A percentile compares a stretch with the other conserved stretches of the same genome.
Evolutionary conservation across 2,329 filamentous ascomycete genomes (phyloP).

Genomic region (Penicillium sp.): DNA sequence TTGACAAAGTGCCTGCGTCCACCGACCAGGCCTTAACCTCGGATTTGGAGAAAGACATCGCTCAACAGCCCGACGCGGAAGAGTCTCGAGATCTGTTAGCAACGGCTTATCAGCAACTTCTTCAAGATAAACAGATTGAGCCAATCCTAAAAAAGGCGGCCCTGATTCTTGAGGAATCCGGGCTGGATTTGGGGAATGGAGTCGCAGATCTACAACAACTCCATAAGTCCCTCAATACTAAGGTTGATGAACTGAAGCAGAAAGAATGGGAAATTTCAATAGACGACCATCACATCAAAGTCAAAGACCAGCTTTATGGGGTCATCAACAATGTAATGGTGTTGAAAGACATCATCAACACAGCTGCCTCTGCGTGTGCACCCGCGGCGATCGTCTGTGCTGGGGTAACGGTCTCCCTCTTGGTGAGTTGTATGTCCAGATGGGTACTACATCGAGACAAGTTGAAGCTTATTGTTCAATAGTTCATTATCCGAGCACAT

Average conservation of each 20-base stretch:
- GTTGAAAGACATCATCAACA: constrained; percentile 8
- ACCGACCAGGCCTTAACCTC: no score
- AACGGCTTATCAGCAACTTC: neutral
- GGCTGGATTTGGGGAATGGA: neutral
- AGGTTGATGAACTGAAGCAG: neutral
- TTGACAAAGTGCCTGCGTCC: no score
- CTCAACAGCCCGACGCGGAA: no score
- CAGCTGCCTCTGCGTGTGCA: constrained; percentile 9
- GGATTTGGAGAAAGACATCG: no score
- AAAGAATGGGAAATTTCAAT: neutral
- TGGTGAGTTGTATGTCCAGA: neutral
- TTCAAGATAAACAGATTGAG: neutral
- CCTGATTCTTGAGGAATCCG: neutral
- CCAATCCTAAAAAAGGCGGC: neutral
- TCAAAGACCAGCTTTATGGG: neutral
- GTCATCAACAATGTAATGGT: constrained; percentile 3
- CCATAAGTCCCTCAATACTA: neutral
- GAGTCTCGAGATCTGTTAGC: no score
- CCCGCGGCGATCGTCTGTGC: constrained; percentile 13
- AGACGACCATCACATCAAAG: neutral
- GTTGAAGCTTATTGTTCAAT: neutral
- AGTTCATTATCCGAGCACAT: constrained; percentile 10
- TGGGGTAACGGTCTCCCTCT: constrained; percentile 1
- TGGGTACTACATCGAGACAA: no score
- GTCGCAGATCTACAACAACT: neutral